phyloP scores from a whole-genome alignment of 2,329 filamentous ascomycete species.

The Penicillium sp. region DNA sequence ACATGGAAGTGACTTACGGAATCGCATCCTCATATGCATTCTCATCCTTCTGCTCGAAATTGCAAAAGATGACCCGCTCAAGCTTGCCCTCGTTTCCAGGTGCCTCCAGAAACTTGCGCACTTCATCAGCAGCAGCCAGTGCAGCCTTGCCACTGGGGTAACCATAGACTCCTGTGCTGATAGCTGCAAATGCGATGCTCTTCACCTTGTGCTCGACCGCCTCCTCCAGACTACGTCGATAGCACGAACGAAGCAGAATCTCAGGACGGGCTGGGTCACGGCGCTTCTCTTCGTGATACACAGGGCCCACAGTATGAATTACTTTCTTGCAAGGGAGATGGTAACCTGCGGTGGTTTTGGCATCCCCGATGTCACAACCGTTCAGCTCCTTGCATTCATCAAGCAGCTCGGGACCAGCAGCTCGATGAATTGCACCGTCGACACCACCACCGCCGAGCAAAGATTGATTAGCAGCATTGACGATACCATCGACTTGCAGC shows the following conservation, averaged over 20 bases:
- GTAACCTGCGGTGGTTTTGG: slow-evolving; percentile 80
- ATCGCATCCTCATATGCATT: slow-evolving; percentile 66
- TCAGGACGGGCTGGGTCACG: slow-evolving; percentile 36
- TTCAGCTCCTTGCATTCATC: slow-evolving; percentile 68
- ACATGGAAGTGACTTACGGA: slow-evolving; percentile 61
- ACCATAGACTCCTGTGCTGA: slow-evolving; percentile 88
- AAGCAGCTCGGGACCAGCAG: slow-evolving; percentile 68
- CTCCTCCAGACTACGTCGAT: slow-evolving; percentile 68
- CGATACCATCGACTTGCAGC: slow-evolving; percentile 75
- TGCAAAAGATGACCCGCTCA: slow-evolving; percentile 78
- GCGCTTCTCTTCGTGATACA: slow-evolving; percentile 56
- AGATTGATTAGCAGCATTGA: slow-evolving; percentile 83
- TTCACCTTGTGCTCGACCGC: slow-evolving; percentile 65
- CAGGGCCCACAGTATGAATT: slow-evolving; percentile 87
- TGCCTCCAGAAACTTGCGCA: slow-evolving; percentile 54
- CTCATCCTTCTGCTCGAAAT: slow-evolving; percentile 75
- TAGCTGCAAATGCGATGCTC: slow-evolving; percentile 75
- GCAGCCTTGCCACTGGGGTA: slow-evolving; percentile 77
- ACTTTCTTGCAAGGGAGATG: slow-evolving; percentile 71
- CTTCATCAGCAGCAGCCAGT: slow-evolving; percentile 63
- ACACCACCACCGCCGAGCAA: slow-evolving; percentile 89
- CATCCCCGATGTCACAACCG: slow-evolving; percentile 73
- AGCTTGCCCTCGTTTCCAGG: slow-evolving; percentile 48
- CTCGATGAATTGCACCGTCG: slow-evolving; percentile 80
- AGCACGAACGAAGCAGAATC: slow-evolving; percentile 61